These are phyloP conservation scores for Colletotrichum graminicola DNA, from an alignment of 2,329 filamentous ascomycete species.

Conservation along the genomic window DNA sequence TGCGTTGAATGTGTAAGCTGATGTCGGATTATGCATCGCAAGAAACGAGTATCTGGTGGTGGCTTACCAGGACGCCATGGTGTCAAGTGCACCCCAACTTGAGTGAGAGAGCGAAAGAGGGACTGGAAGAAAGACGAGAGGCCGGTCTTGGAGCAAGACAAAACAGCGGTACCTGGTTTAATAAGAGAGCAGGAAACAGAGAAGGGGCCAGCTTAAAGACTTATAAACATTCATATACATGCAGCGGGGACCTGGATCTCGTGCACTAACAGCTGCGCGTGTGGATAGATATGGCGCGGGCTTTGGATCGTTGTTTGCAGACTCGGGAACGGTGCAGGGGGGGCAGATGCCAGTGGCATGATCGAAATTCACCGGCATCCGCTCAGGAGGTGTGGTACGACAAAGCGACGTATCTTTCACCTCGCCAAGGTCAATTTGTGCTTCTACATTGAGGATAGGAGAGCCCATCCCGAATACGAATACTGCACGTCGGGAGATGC, in stretches of 20 bases:
- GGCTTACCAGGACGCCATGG: conserved; percentile 36
- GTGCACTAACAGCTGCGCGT: not conserved
- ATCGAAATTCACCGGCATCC: conserved; percentile 37
- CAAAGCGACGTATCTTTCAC: conserved; percentile 15
- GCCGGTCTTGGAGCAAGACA: not conserved
- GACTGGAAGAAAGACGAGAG: not conserved
- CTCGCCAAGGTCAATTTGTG: conserved; percentile 13
- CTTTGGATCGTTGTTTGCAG: conserved; percentile 32
- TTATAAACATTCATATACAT: conserved; percentile 8
- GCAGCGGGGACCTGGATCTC: conserved; percentile 1
- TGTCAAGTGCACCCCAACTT: not conserved
- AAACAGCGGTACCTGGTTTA: not conserved
- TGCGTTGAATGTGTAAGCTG: conserved; percentile 45
- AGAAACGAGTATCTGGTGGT: no score
- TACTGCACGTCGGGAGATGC: not conserved
- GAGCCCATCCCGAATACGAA: conserved; percentile 34
- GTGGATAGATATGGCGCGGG: conserved; percentile 20
- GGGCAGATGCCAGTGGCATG: conserved; percentile 39
- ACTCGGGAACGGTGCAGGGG: conserved; percentile 12
- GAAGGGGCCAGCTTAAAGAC: conserved; percentile 1
- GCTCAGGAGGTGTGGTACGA: conserved; percentile 37
- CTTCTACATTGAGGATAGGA: not conserved
- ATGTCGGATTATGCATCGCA: not conserved
- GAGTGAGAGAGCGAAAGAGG: not conserved
- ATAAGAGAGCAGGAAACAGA: not conserved